A percentile compares a stretch with the other conserved stretches of the same genome.
These are phyloP conservation scores for Populus deltoides DNA, from an alignment of 345 rosid genomes.

Conservation along the genomic window DNA sequence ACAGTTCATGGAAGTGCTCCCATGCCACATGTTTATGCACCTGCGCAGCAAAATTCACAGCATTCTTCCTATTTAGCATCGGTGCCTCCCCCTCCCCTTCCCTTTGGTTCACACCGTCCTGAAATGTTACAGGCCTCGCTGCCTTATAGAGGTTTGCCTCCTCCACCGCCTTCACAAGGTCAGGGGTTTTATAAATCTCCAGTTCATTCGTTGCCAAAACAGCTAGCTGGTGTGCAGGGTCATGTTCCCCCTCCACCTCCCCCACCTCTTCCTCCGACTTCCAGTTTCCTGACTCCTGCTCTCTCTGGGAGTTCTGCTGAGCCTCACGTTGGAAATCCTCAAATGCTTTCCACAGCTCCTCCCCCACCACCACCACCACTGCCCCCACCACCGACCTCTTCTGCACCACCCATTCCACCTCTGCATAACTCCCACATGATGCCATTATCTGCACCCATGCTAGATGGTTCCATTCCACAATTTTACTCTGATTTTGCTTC, in stretches of 20 bases:
- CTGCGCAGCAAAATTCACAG: constrained; percentile 33
- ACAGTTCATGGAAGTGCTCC: constrained; percentile 23
- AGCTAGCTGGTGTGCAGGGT: constrained; percentile 26
- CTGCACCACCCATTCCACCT: not conserved
- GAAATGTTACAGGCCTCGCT: constrained; percentile 18
- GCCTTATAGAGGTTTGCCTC: constrained; percentile 34
- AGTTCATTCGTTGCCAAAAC: constrained; percentile 24
- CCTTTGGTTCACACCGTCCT: constrained; percentile 11
- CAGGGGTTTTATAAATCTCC: constrained; percentile 30
- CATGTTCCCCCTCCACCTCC: constrained; percentile 26
- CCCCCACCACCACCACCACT: not conserved
- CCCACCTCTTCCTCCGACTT: constrained; percentile 23
- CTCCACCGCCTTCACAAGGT: constrained; percentile 36
- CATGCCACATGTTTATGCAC: constrained; percentile 23
- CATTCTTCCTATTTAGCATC: constrained; percentile 22
- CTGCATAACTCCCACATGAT: not conserved
- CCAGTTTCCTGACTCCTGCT: constrained; percentile 28
- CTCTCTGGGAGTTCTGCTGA: constrained; percentile 21
- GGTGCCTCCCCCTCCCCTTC: constrained; percentile 31
- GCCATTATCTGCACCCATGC: not conserved
- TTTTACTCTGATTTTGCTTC: not conserved
- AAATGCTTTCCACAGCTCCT: constrained; percentile 9
- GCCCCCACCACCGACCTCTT: not conserved
- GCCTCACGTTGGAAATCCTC: constrained; percentile 15
- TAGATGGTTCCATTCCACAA: not conserved